phyloP scores from a whole-genome alignment of 2,329 filamentous ascomycete species.

The Cladosporium halotolerans region DNA sequence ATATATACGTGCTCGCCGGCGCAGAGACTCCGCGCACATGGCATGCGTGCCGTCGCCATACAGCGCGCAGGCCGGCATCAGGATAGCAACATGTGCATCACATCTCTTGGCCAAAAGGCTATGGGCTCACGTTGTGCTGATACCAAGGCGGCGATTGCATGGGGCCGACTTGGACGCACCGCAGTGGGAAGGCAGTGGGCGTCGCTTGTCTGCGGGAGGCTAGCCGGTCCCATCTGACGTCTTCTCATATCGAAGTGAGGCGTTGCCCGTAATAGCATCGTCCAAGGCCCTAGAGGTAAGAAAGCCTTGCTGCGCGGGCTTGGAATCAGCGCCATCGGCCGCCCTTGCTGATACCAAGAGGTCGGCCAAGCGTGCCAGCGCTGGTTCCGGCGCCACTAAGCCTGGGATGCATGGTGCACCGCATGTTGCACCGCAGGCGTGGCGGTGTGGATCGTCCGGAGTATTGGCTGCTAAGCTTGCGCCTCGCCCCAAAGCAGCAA shows the following conservation, averaged over 20 bases:
- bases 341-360: conserved; percentile 7
- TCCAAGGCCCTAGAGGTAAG: conserved; percentile 6
- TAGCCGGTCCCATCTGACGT: conserved; percentile 4
- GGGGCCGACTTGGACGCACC: conserved; percentile 11
- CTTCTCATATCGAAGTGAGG: not conserved
- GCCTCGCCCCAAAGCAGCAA: too few relatives aligned
- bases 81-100: conserved; percentile 1
- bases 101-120: conserved; percentile 11
- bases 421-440: too few relatives aligned
- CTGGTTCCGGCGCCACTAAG: too few relatives aligned
- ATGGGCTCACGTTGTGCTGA: conserved; percentile 2
- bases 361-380: conserved; percentile 3
- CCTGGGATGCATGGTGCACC: too few relatives aligned
- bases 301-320: conserved; percentile 10
- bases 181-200: not conserved
- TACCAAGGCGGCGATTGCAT: conserved; percentile 12
- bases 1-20: conserved; percentile 6
- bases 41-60: conserved; percentile 2
- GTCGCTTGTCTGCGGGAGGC: not conserved
- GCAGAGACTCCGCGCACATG: not conserved
- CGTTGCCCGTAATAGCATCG: conserved; percentile 2
- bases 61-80: not conserved
- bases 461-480: too few relatives aligned
- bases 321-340: conserved; percentile 6
- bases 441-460: too few relatives aligned